These are phyloP conservation scores for Hypoxylon lenormandii DNA, from an alignment of 495 filamentous ascomycete species.

Conservation along the genomic window DNA sequence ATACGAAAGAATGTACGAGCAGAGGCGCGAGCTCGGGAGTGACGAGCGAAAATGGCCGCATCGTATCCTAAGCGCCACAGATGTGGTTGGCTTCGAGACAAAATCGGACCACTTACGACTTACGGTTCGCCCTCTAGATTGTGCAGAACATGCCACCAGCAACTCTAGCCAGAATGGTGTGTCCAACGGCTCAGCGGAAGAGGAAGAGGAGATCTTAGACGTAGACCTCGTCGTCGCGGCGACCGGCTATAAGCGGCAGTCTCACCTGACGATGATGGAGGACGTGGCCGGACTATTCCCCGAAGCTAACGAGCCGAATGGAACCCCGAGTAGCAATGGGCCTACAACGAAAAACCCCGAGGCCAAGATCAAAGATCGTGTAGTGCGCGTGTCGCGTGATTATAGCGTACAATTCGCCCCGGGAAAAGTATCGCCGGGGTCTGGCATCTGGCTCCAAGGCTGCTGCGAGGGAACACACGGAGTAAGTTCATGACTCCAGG, in stretches of 20 bases:
- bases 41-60: conserved; percentile 82
- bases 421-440: conserved; percentile 71
- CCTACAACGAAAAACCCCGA: conserved; percentile 50
- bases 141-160: conserved; percentile 24
- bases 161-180: conserved; percentile 30
- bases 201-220: conserved; percentile 71
- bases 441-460: conserved; percentile 93
- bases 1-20: conserved; percentile 85
- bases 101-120: conserved; percentile 54
- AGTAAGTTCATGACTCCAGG: conserved; percentile 62
- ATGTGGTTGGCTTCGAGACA: conserved; percentile 69
- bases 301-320: conserved; percentile 44
- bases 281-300: conserved; percentile 73
- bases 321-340: conserved; percentile 38
- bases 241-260: conserved; percentile 84
- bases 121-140: conserved; percentile 57
- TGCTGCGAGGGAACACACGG: conserved; percentile 94
- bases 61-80: conserved; percentile 76
- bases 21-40: conserved; percentile 73
- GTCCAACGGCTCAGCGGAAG: conserved; percentile 42
- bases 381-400: conserved; percentile 66
- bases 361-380: conserved; percentile 35
- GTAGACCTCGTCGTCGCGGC: conserved; percentile 86
- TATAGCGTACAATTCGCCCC: conserved; percentile 78
- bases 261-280: conserved; percentile 80